These are phyloP conservation scores for Acanthamoeba healyi DNA, from an alignment of 208 protist species.

Conservation along the genomic window DNA sequence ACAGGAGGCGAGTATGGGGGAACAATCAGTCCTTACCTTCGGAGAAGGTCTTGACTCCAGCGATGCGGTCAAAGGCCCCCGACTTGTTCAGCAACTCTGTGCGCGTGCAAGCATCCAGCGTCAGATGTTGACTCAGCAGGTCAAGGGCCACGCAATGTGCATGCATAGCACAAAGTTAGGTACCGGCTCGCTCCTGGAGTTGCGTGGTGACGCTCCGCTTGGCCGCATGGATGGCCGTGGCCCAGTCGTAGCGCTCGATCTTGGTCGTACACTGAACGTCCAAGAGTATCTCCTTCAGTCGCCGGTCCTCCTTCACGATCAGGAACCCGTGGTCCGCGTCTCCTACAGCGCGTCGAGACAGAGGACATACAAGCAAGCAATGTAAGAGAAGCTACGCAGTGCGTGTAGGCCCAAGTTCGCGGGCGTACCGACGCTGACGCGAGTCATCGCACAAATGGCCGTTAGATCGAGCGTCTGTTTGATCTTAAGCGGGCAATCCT, in stretches of 20 bases:
- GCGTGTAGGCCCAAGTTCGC: too few species aligned
- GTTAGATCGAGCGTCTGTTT: background rate
- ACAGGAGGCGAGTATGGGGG: too few species aligned
- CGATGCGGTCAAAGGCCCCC: background rate
- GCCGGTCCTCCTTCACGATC: background rate
- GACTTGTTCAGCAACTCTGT: background rate
- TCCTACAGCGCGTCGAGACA: background rate
- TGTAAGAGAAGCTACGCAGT: too few species aligned
- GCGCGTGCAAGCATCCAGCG: too few species aligned
- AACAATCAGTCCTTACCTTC: background rate
- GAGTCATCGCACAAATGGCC: background rate
- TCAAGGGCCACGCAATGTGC: too few species aligned
- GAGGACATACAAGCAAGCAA: too few species aligned
- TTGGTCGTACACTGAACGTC: background rate
- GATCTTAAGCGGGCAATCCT: background rate
- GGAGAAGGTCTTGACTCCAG: background rate
- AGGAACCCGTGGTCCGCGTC: background rate
- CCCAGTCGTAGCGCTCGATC: constrained; percentile 15
- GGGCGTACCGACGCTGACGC: background rate
- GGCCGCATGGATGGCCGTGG: background rate
- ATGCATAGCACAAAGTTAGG: too few species aligned
- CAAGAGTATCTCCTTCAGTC: background rate
- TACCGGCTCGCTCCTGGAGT: too few species aligned
- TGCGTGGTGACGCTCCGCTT: background rate
- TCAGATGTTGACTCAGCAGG: too few species aligned